Base-by-base conservation (phyloP, 306 rosid genomes). In the Malus domestica region DNA sequence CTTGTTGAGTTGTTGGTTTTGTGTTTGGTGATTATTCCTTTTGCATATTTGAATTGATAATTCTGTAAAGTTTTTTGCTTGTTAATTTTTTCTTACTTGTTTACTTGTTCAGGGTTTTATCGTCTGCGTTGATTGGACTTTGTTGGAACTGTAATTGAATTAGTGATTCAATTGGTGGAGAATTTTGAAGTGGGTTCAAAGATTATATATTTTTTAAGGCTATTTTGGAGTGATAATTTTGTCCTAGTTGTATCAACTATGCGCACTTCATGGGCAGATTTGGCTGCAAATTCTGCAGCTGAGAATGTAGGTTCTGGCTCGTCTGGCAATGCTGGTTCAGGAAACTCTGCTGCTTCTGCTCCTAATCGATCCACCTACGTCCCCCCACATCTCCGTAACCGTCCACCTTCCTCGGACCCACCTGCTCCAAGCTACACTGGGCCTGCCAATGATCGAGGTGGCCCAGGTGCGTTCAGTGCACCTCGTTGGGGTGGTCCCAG, bases 181-280 rank as follows among this genome's bases (percentile, higher is more conserved):
- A 67, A 10, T 14, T 76, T 32, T 12, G 19, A 25, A 64, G 55
- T 59, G 2, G 57, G 6, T 60, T 73, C 18, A 54, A 29, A 72
- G n/a, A 69, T 61, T 69, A 8, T 44, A n/a, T 22, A 20, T 33
- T 38, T 69, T 55, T 68, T 35, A 51, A 61, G 76, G 72, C 46
- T 45, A 54, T 30, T 62, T 73, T 38, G 65, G 66, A 68, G 60
- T 49, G 78, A 73, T 25, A 32, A 65, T 70, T 71, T 69, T 67
- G 80, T 84, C 55, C 77, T 73, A 79, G 65, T 80, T 85, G 63
- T n/a, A 54, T 25, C 78, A 80, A 90, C 83, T 77, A 88, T 87
- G 92, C 91, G 92, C 86, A 40, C 90, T 85, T 92, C 97, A 75
- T 92, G 97, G 97, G 97, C 97, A 83, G 97, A 92, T 90, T 79